Percentiles rank a stretch among this genome's conserved stretches.
Conservation (phyloP, 148 eudicot species). For the Silene uniflora region DNA sequence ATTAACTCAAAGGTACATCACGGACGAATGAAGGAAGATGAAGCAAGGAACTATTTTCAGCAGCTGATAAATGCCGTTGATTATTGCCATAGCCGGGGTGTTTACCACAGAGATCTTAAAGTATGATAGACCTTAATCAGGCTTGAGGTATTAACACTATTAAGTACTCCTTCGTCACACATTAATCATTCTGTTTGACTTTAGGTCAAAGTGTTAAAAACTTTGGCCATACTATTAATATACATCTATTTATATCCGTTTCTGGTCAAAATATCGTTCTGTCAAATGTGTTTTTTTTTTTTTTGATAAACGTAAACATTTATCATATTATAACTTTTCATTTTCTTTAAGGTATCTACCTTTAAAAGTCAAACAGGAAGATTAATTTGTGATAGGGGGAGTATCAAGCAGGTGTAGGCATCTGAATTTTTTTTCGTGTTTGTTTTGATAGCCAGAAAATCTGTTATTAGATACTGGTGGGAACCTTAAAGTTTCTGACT, state of each 20-base stretch:
- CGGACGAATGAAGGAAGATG: constrained; percentile 90
- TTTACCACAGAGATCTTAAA: constrained; percentile 91
- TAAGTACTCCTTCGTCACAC: neutral
- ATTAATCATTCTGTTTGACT: neutral
- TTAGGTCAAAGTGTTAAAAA: neutral
- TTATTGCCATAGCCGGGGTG: constrained; percentile 99
- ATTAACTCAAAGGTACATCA: constrained; percentile 54
- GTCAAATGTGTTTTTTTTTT: no score
- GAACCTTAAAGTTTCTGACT: constrained; percentile 94
- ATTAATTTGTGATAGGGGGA: neutral
- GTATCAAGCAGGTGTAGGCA: neutral
- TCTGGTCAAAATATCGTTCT: no score
- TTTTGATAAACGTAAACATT: neutral
- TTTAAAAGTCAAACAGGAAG: neutral
- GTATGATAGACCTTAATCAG: constrained; percentile 26
- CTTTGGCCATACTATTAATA: no score
- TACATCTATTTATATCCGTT: no score
- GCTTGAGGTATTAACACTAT: constrained; percentile 6
- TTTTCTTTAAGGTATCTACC: no score
- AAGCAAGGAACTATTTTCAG: constrained; percentile 93
- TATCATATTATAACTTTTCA: neutral
- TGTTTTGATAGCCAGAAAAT: constrained; percentile 74
- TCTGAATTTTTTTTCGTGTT: neutral
- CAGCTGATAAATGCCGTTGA: constrained; percentile 94
- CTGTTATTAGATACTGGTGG: constrained; percentile 73